phyloP scores from a whole-genome alignment of 768 basidiomycete genomes.

The Pleurotus citrinopileatus region DNA sequence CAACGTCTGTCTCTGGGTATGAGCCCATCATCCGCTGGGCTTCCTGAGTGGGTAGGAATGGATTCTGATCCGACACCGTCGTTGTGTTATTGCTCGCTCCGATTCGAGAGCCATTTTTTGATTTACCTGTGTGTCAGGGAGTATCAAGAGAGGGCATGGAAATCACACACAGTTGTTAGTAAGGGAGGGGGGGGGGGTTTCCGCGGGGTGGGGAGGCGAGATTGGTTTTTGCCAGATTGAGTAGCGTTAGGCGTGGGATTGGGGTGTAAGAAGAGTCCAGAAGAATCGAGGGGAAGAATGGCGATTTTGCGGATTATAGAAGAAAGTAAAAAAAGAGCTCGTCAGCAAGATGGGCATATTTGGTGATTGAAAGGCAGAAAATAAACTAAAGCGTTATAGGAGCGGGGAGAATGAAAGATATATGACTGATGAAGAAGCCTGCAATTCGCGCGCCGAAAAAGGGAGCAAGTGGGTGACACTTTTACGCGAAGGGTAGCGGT shows the following conservation, averaged over 20 bases:
- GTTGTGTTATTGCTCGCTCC: slow-evolving; percentile 7
- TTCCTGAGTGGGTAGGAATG: slow-evolving; percentile 58
- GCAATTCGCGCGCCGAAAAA: too few relatives aligned
- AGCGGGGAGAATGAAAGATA: background rate
- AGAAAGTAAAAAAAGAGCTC: background rate
- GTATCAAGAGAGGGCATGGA: background rate
- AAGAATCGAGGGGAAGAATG: slow-evolving; percentile 4
- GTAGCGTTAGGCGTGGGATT: background rate
- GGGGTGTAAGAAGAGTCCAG: background rate
- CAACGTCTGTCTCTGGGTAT: slow-evolving; percentile 56
- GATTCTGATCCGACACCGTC: slow-evolving; percentile 27
- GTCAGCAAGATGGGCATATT: background rate
- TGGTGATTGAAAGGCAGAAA: too few relatives aligned
- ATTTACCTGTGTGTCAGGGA: slow-evolving; percentile 8
- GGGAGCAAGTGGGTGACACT: too few relatives aligned
- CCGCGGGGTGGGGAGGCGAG: background rate
- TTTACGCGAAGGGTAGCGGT: too few relatives aligned
- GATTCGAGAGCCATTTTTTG: slow-evolving; percentile 2
- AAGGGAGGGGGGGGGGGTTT: too few relatives aligned
- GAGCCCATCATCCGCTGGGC: slow-evolving; percentile 44
- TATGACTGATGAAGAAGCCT: too few relatives aligned
- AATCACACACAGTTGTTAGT: background rate
- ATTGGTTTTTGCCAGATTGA: background rate
- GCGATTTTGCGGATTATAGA: background rate
- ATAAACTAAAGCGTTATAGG: background rate